Base-by-base conservation (phyloP, 1,139 yeast species). In the Pichia sp. region DNA sequence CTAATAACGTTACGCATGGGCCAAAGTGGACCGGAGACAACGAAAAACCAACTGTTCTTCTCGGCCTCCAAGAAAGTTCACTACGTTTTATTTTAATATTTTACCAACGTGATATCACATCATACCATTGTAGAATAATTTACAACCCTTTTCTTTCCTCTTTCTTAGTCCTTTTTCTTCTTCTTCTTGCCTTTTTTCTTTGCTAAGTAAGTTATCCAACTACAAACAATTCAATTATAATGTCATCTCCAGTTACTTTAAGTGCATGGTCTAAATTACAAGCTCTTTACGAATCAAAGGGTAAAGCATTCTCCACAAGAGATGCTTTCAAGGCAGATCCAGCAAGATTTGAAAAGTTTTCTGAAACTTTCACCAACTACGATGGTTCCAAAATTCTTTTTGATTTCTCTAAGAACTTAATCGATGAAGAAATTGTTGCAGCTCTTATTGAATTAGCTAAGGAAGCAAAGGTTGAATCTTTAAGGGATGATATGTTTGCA, bases 351-450 rank as follows among this genome's bases (percentile, higher is more conserved):
- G 74, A 72, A 55, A 88, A 87, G 69, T 81, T 74, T 63, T 78
- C 95, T 57, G 79, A 79, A 66, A 81, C 86, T 49, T 88, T 89
- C 68, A 71, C 73, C 61, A 90, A 89, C 74, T 85, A 66, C 67
- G 97, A 90, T 63, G 90, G 85, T 42, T 84, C 95, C 46, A 75
- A 89, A 72, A 85, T 92, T 62, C 73, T 92, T 62, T 92, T 90
- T 66, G 98, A 92, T 68, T 92, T 83, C 76, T 87, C 96, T 61
- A 92, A 92, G 77, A 92, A 92, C 72, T 77, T 92, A 68, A 73
- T 92, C 64, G 84, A 89, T 67, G 96, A 89, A 59, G 90, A 87
- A 63, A 80, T 90, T 63, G 68, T 86, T 59, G 61, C 69, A 36
- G 70, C 80, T 50, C 78, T 92, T 67, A 56, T 87, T 56, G 76